Evolutionary conservation across 2,329 filamentous ascomycete species (phyloP).

Genomic region (Colletotrichum somersetense): DNA sequence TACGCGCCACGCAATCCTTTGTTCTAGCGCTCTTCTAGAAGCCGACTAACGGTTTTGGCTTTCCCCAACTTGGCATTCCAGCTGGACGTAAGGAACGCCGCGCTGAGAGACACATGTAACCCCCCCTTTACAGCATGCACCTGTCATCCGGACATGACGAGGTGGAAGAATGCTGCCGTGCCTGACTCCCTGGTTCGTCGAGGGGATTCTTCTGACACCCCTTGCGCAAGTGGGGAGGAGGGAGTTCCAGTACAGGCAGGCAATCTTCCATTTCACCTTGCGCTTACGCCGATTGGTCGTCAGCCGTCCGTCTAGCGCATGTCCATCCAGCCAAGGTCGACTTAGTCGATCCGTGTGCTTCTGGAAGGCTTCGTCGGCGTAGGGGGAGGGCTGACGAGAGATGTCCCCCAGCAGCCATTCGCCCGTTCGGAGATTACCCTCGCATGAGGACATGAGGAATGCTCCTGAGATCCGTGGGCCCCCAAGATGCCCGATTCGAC

Average conservation of each 20-base stretch:
- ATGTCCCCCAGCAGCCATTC: background rate
- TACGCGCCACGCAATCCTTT: slow-evolving; percentile 33
- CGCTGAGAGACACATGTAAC: background rate
- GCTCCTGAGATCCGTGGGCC: background rate
- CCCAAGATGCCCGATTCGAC: background rate
- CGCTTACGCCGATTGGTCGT: slow-evolving; percentile 28
- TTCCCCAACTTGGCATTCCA: background rate
- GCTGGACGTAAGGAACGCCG: background rate
- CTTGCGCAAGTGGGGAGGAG: background rate
- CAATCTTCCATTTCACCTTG: slow-evolving; percentile 21
- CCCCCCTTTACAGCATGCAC: background rate
- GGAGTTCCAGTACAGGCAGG: background rate
- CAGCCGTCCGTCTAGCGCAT: background rate
- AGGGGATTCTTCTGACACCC: background rate
- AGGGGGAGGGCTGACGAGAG: background rate
- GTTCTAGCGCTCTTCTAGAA: slow-evolving; percentile 42
- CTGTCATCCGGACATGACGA: slow-evolving; percentile 32
- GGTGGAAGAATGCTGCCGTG: background rate
- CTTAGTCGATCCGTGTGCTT: background rate
- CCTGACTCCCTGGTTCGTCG: slow-evolving; percentile 24
- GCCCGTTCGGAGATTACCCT: background rate
- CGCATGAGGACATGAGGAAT: background rate
- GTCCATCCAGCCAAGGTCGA: background rate
- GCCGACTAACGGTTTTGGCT: slow-evolving; percentile 20
- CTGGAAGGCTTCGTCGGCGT: slow-evolving; percentile 4